phyloP scores from a whole-genome alignment of 2,329 filamentous ascomycete species.

The Fusarium sublunatum region DNA sequence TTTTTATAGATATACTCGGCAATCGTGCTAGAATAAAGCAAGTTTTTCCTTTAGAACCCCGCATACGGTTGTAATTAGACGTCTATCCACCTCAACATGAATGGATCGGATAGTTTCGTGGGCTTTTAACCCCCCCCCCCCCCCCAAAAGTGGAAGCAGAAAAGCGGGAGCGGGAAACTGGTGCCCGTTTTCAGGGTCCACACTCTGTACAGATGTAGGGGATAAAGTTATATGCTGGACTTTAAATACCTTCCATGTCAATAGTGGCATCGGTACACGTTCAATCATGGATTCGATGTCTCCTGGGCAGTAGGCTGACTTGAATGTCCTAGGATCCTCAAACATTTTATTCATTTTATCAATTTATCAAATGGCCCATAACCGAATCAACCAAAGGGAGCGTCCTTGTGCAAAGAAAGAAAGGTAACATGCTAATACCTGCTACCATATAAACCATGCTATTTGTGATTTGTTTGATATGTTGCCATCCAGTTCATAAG shows the following conservation, averaged over 20 bases:
- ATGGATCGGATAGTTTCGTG: neutral
- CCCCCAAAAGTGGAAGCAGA: constrained; percentile 4
- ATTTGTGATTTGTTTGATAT: constrained; percentile 5
- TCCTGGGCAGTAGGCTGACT: neutral
- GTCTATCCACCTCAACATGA: constrained; percentile 1
- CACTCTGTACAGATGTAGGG: constrained; percentile 30
- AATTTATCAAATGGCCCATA: too few relatives aligned
- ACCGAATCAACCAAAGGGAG: too few relatives aligned
- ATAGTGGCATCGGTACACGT: too few relatives aligned
- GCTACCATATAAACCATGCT: constrained; percentile 15
- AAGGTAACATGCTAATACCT: constrained; percentile 19
- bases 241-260: neutral
- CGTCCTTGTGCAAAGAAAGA: constrained; percentile 21
- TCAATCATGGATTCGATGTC: too few relatives aligned
- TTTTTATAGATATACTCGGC: constrained; percentile 53
- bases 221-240: neutral
- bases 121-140: constrained; percentile 5
- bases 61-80: constrained; percentile 8
- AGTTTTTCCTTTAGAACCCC: constrained; percentile 31
- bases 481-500: constrained; percentile 27
- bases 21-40: constrained; percentile 37
- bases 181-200: constrained; percentile 18
- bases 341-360: too few relatives aligned
- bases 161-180: constrained; percentile 10
- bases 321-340: too few relatives aligned